A percentile compares a stretch with the other conserved stretches of the same genome.
Evolutionary conservation across 306 rosid species (phyloP).

Genomic region (Fragaria nilgerrensis): DNA sequence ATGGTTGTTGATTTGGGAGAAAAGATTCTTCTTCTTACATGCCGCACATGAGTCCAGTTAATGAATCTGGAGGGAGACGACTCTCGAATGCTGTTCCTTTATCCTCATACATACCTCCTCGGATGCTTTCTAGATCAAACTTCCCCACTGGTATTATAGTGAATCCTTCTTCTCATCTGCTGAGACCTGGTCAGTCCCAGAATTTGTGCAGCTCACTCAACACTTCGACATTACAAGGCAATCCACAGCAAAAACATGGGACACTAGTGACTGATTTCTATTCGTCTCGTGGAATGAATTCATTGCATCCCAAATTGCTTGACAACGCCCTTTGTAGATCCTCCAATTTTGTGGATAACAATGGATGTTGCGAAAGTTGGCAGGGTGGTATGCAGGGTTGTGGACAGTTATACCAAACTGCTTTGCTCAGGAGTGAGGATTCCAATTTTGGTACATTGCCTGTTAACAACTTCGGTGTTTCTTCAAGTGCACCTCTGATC

Average conservation of each 20-base stretch:
- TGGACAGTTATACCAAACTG: slow-evolving; percentile 42
- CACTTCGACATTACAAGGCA: too few relatives aligned
- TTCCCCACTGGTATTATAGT: slow-evolving; percentile 26
- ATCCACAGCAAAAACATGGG: too few relatives aligned
- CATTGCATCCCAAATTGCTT: slow-evolving; percentile 15
- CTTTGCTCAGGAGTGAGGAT: slow-evolving; percentile 42
- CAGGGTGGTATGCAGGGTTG: slow-evolving; percentile 39
- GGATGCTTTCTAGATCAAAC: slow-evolving; percentile 46
- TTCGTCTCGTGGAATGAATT: slow-evolving; percentile 10
- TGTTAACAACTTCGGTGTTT: slow-evolving; percentile 32
- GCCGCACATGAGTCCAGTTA: slow-evolving; percentile 31
- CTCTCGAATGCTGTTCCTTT: slow-evolving; percentile 33
- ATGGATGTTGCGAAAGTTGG: slow-evolving; percentile 40
- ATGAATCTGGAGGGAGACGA: slow-evolving; percentile 51
- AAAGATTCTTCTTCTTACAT: slow-evolving; percentile 44
- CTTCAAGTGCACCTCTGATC: slow-evolving; percentile 32
- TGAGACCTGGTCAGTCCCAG: slow-evolving; percentile 33
- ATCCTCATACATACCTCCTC: slow-evolving; percentile 46
- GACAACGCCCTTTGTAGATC: slow-evolving; percentile 37
- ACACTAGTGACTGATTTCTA: too few relatives aligned
- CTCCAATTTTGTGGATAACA: slow-evolving; percentile 51
- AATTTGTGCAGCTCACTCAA: slow-evolving; percentile 26
- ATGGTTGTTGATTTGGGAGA: slow-evolving; percentile 33
- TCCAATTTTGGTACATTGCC: slow-evolving; percentile 41
- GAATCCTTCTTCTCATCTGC: slow-evolving; percentile 39